Evolutionary conservation across 2,329 filamentous ascomycete species (phyloP).

Genomic region (Microdochium trichocladiopsis): DNA sequence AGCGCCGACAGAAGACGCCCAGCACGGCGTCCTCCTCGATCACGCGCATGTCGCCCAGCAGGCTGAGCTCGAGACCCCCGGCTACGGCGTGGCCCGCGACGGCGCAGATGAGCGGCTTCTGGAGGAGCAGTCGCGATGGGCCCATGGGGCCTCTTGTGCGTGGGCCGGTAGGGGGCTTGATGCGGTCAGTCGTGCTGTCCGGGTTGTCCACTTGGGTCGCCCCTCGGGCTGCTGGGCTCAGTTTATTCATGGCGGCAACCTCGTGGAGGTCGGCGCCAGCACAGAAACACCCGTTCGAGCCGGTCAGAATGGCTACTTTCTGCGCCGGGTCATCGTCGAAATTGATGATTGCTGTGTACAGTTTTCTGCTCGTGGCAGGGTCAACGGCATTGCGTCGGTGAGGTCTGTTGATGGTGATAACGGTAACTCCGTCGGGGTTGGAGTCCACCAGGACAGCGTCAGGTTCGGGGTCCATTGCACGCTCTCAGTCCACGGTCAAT

Average conservation of each 20-base stretch:
- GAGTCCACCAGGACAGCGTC: constrained; percentile 8
- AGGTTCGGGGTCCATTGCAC: neutral
- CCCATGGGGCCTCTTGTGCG: constrained; percentile 38
- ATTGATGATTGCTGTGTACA: constrained; percentile 36
- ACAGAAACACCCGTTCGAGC: constrained; percentile 39
- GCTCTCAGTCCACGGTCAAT: neutral
- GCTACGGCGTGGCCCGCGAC: constrained; percentile 43
- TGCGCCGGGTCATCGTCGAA: constrained; percentile 43
- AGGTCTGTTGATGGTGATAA: constrained; percentile 46
- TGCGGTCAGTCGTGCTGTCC: constrained; percentile 5
- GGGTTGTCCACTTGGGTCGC: constrained; percentile 3
- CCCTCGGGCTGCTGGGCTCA: constrained; percentile 3
- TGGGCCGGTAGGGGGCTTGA: constrained; percentile 1
- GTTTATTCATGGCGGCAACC: constrained; percentile 23
- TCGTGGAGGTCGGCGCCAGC: constrained; percentile 45
- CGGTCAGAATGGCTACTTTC: constrained; percentile 44
- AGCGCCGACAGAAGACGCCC: constrained; percentile 48
- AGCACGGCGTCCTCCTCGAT: constrained; percentile 45
- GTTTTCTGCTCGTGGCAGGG: constrained; percentile 33
- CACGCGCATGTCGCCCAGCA: constrained; percentile 45
- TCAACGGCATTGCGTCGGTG: constrained; percentile 46
- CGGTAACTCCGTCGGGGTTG: constrained; percentile 36
- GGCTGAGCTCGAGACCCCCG: constrained; percentile 42
- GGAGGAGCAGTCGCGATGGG: constrained; percentile 38
- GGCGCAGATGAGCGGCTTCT: constrained; percentile 44